Base-by-base conservation (phyloP, 495 filamentous ascomycete genomes). In the Aspergillus hancockii region DNA sequence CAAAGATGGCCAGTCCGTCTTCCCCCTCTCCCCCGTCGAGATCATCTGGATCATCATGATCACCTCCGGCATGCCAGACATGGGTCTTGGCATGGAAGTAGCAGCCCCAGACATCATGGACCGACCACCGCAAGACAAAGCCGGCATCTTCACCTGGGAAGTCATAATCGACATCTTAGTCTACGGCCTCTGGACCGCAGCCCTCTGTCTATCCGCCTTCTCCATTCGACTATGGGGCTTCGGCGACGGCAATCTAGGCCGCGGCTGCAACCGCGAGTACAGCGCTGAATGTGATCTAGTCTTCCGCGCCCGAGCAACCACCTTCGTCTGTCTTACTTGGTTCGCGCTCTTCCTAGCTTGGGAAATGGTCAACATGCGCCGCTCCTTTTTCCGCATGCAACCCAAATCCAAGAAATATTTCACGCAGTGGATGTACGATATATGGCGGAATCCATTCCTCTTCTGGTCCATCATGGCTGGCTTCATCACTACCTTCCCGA, bases 41-140 rank as follows among this genome's bases (percentile, higher is more conserved):
- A 89, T 90, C 58, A 75, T 91, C 10, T 90, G 88, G 88, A 84
- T 90, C 54, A 90, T 90, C 71, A 90, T 91, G 85, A 79, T 89
- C 49, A 90, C 88, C 2, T 89, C 86, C 28, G 84, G 84, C 50
- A 76, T 90, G 36, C 88, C 88, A 10, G 88, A 89, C 60, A 89
- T 91, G 82, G 88, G 88, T 21, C 74, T 91, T 10, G 88, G 88
- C 23, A 85, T 90, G 75, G 88, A 91, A 70, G 67, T 76, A 19
- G 86, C 87, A 1, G 82, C 83, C 1, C 76, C 86, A 3, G 86
- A 89, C 68, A 83, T 90, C 58, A 84, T 91, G 83, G 64, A 71
- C 34, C 82, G 88, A 1, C 85, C 85, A 8, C 88, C 89, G 23
- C 58, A 64, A 61, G 68, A 85, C 69, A 83, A 85, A 75, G 75